Percentiles rank a stretch among this genome's conserved stretches.
phyloP scores from a whole-genome alignment of 768 basidiomycete species.

The Phlebiopsis flavidoalba region DNA sequence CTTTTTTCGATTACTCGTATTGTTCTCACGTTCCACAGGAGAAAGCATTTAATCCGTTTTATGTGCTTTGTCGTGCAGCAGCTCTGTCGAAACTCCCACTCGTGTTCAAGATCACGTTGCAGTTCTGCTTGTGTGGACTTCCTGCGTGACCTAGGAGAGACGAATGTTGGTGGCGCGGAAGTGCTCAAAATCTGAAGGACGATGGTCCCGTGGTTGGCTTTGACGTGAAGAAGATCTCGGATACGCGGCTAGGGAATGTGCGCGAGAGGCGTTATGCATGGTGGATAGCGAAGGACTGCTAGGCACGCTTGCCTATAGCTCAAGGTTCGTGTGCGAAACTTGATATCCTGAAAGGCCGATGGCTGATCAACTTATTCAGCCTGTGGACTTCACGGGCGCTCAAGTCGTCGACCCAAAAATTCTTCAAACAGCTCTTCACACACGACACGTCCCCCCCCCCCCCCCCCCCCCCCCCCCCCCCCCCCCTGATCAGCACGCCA shows the following conservation, averaged over 20 bases:
- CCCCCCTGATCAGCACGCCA: constrained; percentile 61
- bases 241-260: constrained; percentile 65
- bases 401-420: constrained; percentile 55
- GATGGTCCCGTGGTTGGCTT: constrained; percentile 35
- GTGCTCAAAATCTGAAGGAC: constrained; percentile 57
- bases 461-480: too few relatives aligned
- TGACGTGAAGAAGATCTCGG: constrained; percentile 49
- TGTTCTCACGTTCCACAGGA: neutral
- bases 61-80: constrained; percentile 84
- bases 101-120: constrained; percentile 88
- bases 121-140: constrained; percentile 98
- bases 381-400: constrained; percentile 81
- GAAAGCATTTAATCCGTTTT: constrained; percentile 91
- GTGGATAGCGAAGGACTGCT: constrained; percentile 85
- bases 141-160: constrained; percentile 85
- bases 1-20: constrained; percentile 17
- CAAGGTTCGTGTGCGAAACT: constrained; percentile 52
- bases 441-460: too few relatives aligned
- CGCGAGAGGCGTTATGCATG: constrained; percentile 86
- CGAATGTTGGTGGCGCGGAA: constrained; percentile 72
- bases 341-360: neutral
- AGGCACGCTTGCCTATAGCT: constrained; percentile 71
- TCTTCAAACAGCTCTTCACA: constrained; percentile 66
- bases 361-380: constrained; percentile 38
- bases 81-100: constrained; percentile 72